Base-by-base conservation (phyloP, 1,284 basidiomycete species). In the Caloboletus inedulis region DNA sequence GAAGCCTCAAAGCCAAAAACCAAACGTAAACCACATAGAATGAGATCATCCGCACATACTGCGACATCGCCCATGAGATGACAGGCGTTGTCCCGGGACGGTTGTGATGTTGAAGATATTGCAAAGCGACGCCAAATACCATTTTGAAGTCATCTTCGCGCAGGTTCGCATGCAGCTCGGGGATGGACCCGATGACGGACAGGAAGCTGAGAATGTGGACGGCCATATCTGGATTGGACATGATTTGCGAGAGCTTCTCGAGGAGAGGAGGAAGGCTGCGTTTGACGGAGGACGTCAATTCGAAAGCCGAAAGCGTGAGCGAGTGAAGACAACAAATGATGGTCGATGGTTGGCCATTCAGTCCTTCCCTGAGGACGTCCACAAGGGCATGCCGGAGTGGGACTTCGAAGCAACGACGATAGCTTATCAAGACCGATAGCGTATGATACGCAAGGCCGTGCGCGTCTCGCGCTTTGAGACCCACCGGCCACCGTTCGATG, bases 171-270 rank as follows among this genome's bases (percentile, higher is more conserved):
- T 95, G 93, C 14, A 98, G 77, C 2, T 80, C 72, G 0, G 84
- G 86, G 49, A 84, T 79, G 8, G 94, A 91, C 5, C 92, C 94
- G 45, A 98, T 81, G 55, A 96, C 88, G 43, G 85, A 83, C 30
- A 99, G 82, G 68, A 99, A 91, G 62, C 93, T 93, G 57, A 99
- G 82, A 65, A 99, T 97, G 68, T 99, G 95, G 10, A 97, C 91
- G 3, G 94, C 91, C 78, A 98, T 91, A 46, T 87, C 86, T 4
- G 92, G 87, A 52, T 93, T 95, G 3, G 93, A 94, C 82, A 98
- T 94, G 70, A 99, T 96, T 65, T 92, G 91, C 8, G 91, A 89
- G 35, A 98, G 80, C 68, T 91, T 93, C 60, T 91, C 87, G 51
- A 99, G 77, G 54, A 98, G 94, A 36, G 81, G 76, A 9, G 89